phyloP scores from a whole-genome alignment of 2,329 filamentous ascomycete species.

The Pseudogymnoascus sp. region DNA sequence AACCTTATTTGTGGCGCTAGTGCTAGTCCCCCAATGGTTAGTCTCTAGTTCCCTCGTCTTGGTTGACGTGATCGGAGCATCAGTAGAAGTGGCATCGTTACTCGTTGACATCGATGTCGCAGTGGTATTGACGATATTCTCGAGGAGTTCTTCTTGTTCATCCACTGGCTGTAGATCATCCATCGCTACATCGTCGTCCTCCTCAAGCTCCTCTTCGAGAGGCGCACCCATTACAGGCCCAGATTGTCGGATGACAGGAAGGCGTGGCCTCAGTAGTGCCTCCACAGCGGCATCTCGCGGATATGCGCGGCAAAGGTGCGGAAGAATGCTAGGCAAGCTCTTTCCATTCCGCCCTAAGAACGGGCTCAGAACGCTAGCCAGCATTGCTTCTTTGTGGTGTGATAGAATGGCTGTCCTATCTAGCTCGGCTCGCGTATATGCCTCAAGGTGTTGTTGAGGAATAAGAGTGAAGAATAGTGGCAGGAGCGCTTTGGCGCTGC shows the following conservation, averaged over 20 bases:
- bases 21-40: slow-evolving; percentile 11
- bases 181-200: slow-evolving; percentile 1
- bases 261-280: slow-evolving; percentile 52
- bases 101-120: background rate
- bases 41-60: background rate
- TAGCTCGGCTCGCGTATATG: slow-evolving; percentile 64
- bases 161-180: slow-evolving; percentile 7
- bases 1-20: slow-evolving; percentile 21
- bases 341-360: slow-evolving; percentile 57
- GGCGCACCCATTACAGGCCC: slow-evolving; percentile 25
- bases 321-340: slow-evolving; percentile 67
- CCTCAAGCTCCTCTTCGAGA: slow-evolving; percentile 20
- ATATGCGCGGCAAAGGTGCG: slow-evolving; percentile 66
- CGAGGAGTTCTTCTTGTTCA: slow-evolving; percentile 14
- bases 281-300: slow-evolving; percentile 62
- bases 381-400: slow-evolving; percentile 63
- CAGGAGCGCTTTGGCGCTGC: slow-evolving; percentile 57
- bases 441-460: slow-evolving; percentile 61
- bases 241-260: slow-evolving; percentile 34
- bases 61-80: background rate
- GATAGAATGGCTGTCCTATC: slow-evolving; percentile 75
- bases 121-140: slow-evolving; percentile 25
- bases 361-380: slow-evolving; percentile 77
- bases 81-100: background rate
- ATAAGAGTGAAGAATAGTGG: slow-evolving; percentile 55